A percentile compares a stretch with the other conserved stretches of the same genome.
Evolutionary conservation across 2,329 filamentous ascomycete species (phyloP).

Genomic region (Fusarium papillatum): DNA sequence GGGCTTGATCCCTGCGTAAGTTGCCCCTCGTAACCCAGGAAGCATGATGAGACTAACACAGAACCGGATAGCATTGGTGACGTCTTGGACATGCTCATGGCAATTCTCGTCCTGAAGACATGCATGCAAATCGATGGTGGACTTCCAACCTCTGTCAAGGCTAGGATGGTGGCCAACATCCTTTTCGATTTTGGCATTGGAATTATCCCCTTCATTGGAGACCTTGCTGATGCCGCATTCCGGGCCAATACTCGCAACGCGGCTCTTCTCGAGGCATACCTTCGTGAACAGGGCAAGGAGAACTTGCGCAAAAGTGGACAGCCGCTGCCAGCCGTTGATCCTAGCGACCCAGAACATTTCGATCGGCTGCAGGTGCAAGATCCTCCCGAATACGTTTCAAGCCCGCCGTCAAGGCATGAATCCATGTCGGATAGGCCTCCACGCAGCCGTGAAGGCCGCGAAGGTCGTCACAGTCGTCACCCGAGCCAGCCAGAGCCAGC

Average conservation of each 20-base stretch:
- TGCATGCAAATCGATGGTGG: conserved; percentile 84
- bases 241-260: conserved; percentile 85
- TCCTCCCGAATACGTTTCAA: conserved; percentile 44
- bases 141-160: conserved; percentile 71
- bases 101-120: conserved; percentile 79
- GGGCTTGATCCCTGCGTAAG: conserved; percentile 85
- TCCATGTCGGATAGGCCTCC: conserved; percentile 40
- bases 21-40: conserved; percentile 36
- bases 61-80: conserved; percentile 75
- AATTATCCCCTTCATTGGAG: conserved; percentile 82
- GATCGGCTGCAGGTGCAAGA: conserved; percentile 55
- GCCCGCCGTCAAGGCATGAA: conserved; percentile 40
- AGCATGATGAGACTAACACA: conserved; percentile 33
- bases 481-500: conserved; percentile 46
- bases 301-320: conserved; percentile 62
- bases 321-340: conserved; percentile 62
- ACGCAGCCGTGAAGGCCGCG: conserved; percentile 25
- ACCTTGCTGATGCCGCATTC: conserved; percentile 79
- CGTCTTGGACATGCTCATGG: conserved; percentile 78
- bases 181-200: conserved; percentile 80
- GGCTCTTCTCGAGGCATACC: conserved; percentile 74
- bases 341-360: conserved; percentile 66
- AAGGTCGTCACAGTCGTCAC: conserved; percentile 24
- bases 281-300: conserved; percentile 77
- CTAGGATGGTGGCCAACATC: conserved; percentile 87